Evolutionary conservation across 202 grass and related monocot genomes (phyloP), one percentile per base, ranked within the genome.

Genomic region (Miscanthus sacchariflorus): DNA sequence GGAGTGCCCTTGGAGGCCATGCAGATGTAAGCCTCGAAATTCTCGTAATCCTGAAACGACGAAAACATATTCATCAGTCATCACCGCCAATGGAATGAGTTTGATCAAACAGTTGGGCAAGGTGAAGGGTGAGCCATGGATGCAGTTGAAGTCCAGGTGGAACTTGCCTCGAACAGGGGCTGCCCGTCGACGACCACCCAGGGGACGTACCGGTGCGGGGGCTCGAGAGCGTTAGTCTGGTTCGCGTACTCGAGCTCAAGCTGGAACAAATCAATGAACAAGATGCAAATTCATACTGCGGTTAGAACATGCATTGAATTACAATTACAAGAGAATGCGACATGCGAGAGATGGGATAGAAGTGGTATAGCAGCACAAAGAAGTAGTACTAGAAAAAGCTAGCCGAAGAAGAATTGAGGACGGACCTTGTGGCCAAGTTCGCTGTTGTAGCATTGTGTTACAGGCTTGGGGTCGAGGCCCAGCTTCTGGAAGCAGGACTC

Each of bases 111-210:
- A 46, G 27, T 1, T 2, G 5, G 0, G 24, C n/a, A 69, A 50
- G 43, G 56, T 7, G 5, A 70, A 76, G 46, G 25, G 74, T 46
- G 19, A 49, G 21, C 68, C n/a, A 14, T n/a, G 11, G 25, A 1
- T 27, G 25, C 19, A 14, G 40, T 0, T 28, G 65, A 76, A 44
- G 0, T 84, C 39, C 45, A 15, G 58, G 68, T 42, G 30, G 19
- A 50, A 73, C 88, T 92, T 71, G 92, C 97, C 0, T 92, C 93
- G 40, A 93, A 76, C 14, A 97, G 88, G 7, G 97, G 97, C 61
- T 95, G 33, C 5, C 93, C 91, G 79, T 95, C 77, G 87, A 99
- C 94, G 45, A 99, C 94, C 69, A 99, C 97, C 97, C 97, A 97
- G 4, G 94, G 94, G 25, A 99, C 94, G 40, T 95, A 99, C 88